Conservation (phyloP, 1,284 basidiomycete genomes). For the Austropuccinia psidii region DNA sequence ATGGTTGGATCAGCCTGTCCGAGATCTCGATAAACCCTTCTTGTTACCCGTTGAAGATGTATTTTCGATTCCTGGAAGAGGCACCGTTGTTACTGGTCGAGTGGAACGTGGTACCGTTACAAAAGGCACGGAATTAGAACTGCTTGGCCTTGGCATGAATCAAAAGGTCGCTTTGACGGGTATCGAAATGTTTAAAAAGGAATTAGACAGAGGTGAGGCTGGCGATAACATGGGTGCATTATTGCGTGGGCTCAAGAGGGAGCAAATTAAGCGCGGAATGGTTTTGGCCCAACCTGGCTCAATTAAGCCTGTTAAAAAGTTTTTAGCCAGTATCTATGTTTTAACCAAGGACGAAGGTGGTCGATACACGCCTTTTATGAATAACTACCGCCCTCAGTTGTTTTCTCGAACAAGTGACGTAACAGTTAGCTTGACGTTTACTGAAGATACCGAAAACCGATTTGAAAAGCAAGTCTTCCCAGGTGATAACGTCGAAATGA, state of each 20-base stretch:
- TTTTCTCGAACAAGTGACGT: constrained; percentile 96
- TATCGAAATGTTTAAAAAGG: constrained; percentile 99
- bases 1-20: constrained; percentile 90
- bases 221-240: constrained; percentile 99
- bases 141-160: constrained; percentile 74
- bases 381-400: constrained; percentile 91
- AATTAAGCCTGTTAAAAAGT: constrained; percentile 92
- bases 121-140: constrained; percentile 91
- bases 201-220: constrained; percentile 93
- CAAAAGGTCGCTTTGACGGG: constrained; percentile 94
- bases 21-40: constrained; percentile 98
- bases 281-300: constrained; percentile 81
- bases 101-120: constrained; percentile 87
- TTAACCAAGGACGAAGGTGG: constrained; percentile 98
- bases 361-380: constrained; percentile 94
- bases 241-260: constrained; percentile 93
- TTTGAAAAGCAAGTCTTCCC: constrained; percentile 75
- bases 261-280: constrained; percentile 89
- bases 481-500: constrained; percentile 93
- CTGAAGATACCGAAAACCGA: constrained; percentile 61
- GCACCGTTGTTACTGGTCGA: constrained; percentile 95
- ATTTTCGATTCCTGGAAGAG: constrained; percentile 96
- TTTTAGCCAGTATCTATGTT: constrained; percentile 83
- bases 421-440: constrained; percentile 77
- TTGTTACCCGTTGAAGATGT: constrained; percentile 94